A percentile compares a stretch with the other conserved stretches of the same genome.
These are phyloP conservation scores for Penicillium parvum DNA, from an alignment of 495 filamentous ascomycete species.

Conservation along the genomic window DNA sequence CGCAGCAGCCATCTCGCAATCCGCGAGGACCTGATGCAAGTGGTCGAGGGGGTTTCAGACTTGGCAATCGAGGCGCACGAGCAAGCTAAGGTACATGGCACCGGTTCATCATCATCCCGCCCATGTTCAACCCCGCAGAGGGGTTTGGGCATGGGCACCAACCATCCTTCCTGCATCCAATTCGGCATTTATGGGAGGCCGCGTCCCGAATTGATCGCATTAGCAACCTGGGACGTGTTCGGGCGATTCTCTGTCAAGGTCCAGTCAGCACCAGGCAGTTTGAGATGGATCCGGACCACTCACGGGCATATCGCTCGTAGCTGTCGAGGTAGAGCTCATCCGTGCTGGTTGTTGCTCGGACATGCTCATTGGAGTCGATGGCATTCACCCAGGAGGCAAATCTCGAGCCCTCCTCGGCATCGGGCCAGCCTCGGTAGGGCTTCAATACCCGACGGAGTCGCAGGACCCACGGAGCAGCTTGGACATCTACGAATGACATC, in stretches of 20 bases:
- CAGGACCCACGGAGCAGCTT: conserved; percentile 84
- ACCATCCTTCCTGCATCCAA: neutral
- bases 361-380: conserved; percentile 67
- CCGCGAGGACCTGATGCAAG: conserved; percentile 73
- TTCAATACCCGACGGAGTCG: conserved; percentile 69
- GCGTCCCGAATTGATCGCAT: conserved; percentile 54
- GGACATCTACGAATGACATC: conserved; percentile 78
- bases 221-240: conserved; percentile 54
- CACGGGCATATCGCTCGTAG: conserved; percentile 62
- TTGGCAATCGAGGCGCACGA: conserved; percentile 47
- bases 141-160: neutral
- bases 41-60: conserved; percentile 70
- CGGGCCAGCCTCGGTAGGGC: conserved; percentile 77
- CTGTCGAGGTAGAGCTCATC: conserved; percentile 71
- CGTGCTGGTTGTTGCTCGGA: conserved; percentile 72
- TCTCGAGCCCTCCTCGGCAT: conserved; percentile 62
- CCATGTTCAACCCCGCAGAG: neutral
- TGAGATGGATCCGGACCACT: conserved; percentile 19
- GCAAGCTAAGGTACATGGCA: conserved; percentile 23
- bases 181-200: conserved; percentile 39
- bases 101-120: neutral
- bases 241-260: conserved; percentile 51
- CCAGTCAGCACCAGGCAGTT: conserved; percentile 15
- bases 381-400: conserved; percentile 80
- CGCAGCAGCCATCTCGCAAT: conserved; percentile 57